Conservation (phyloP, 495 filamentous ascomycete species). For the Thermothielavioides terrestris region DNA sequence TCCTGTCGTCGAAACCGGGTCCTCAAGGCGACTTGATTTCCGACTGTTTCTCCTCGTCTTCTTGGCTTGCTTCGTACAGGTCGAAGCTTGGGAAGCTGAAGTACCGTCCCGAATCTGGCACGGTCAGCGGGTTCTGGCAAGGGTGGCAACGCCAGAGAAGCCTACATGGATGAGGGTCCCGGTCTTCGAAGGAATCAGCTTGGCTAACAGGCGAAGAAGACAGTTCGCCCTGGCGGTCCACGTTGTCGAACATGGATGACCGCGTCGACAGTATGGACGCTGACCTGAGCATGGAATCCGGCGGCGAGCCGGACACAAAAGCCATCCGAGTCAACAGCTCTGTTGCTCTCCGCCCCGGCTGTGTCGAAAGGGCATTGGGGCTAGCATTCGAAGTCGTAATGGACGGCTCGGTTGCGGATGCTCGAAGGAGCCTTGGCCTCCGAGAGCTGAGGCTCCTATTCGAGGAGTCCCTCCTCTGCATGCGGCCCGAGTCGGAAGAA, state of each 20-base stretch:
- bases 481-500: conserved; percentile 20
- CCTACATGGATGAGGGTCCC: conserved; percentile 21
- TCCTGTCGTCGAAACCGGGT: conserved; percentile 1
- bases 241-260: conserved; percentile 30
- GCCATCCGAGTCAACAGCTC: conserved; percentile 46
- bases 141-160: background rate
- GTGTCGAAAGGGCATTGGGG: conserved; percentile 38
- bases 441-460: conserved; percentile 26
- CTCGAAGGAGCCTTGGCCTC: conserved; percentile 43
- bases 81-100: conserved; percentile 53
- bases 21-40: conserved; percentile 25
- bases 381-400: conserved; percentile 48
- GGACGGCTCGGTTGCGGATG: conserved; percentile 44
- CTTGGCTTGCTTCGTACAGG: conserved; percentile 34
- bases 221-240: conserved; percentile 19
- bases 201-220: conserved; percentile 26
- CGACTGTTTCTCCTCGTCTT: conserved; percentile 28
- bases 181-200: conserved; percentile 19
- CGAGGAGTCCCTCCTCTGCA: conserved; percentile 31
- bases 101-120: conserved; percentile 36
- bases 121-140: conserved; percentile 9
- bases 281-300: conserved; percentile 25
- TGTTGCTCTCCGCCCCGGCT: conserved; percentile 39
- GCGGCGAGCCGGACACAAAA: conserved; percentile 33
- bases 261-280: conserved; percentile 29